Conservation (phyloP, 768 basidiomycete genomes). For the Neoboletus magnificus region DNA sequence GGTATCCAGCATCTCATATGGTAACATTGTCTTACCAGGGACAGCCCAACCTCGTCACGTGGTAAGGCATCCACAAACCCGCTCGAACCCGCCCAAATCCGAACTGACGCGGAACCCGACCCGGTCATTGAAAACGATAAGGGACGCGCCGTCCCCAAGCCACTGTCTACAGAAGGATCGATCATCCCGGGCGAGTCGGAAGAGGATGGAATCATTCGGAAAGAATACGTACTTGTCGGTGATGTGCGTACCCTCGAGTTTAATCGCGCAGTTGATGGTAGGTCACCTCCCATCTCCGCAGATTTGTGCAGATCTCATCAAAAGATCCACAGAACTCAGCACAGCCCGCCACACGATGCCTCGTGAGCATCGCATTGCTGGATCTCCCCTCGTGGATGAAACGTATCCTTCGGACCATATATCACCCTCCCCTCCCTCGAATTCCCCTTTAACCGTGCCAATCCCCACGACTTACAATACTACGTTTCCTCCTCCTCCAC, state of each 20-base stretch:
- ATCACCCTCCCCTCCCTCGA: conserved; percentile 22
- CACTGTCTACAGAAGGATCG: conserved; percentile 55
- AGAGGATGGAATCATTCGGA: conserved; percentile 72
- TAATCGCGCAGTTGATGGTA: conserved; percentile 88
- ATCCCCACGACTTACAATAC: conserved; percentile 34
- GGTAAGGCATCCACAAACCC: conserved; percentile 14
- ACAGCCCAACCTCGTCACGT: conserved; percentile 16
- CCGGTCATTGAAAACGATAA: conserved; percentile 10
- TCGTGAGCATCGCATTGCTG: conserved; percentile 51
- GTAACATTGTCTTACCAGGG: not conserved
- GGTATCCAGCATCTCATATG: not conserved
- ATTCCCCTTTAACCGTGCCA: conserved; percentile 22
- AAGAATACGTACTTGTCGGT: conserved; percentile 93
- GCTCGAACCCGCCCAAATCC: conserved; percentile 13
- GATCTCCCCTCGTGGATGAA: conserved; percentile 49
- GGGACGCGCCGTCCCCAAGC: conserved; percentile 15
- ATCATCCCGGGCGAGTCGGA: conserved; percentile 81
- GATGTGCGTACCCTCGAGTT: conserved; percentile 90
- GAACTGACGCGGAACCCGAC: conserved; percentile 10
- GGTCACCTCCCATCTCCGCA: conserved; percentile 20
- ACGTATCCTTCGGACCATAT: conserved; percentile 36
- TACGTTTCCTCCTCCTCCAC: conserved; percentile 68
- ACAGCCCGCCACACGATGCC: conserved; percentile 56
- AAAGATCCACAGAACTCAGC: conserved; percentile 52
- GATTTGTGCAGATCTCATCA: conserved; percentile 7